These are phyloP conservation scores for Plasmodium knowlesi DNA, from an alignment of 169 alveolate species.

Conservation along the genomic window DNA sequence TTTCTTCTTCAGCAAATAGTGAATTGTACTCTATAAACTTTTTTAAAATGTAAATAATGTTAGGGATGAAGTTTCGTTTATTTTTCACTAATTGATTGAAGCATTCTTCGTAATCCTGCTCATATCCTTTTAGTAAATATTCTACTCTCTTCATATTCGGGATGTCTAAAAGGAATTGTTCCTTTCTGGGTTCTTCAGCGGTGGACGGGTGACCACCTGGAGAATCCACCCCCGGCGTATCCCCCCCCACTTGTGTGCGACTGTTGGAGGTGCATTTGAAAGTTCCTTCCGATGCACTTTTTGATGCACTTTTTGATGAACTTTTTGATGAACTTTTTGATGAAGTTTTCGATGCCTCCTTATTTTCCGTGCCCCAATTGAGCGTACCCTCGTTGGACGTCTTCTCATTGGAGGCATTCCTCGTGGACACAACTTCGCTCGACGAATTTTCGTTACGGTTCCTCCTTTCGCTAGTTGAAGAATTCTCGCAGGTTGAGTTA, in stretches of 20 bases:
- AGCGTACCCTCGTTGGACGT: background rate
- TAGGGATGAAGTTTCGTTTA: background rate
- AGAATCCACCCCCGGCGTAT: background rate
- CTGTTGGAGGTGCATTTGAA: background rate
- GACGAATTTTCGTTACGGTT: background rate
- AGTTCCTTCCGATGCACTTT: background rate
- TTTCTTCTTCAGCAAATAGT: conserved; percentile 48
- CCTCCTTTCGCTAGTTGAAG: background rate
- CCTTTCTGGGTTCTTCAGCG: background rate
- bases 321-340: background rate
- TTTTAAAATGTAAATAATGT: conserved; percentile 27
- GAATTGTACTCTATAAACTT: conserved; percentile 61
- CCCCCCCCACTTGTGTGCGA: background rate
- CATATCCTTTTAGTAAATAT: conserved; percentile 63
- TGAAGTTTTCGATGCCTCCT: background rate
- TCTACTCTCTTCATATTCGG: conserved; percentile 57
- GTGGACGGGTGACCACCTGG: background rate
- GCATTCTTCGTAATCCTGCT: conserved; percentile 49
- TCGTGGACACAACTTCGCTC: conserved; percentile 29
- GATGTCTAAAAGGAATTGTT: conserved; percentile 16
- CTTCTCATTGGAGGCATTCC: conserved; percentile 34
- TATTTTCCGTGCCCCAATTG: background rate
- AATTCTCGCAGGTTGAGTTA: background rate
- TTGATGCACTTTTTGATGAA: background rate
- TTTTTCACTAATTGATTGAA: conserved; percentile 33